Evolutionary conservation across 148 eudicot genomes (phyloP).

Genomic region (Hydrangea macrophylla): DNA sequence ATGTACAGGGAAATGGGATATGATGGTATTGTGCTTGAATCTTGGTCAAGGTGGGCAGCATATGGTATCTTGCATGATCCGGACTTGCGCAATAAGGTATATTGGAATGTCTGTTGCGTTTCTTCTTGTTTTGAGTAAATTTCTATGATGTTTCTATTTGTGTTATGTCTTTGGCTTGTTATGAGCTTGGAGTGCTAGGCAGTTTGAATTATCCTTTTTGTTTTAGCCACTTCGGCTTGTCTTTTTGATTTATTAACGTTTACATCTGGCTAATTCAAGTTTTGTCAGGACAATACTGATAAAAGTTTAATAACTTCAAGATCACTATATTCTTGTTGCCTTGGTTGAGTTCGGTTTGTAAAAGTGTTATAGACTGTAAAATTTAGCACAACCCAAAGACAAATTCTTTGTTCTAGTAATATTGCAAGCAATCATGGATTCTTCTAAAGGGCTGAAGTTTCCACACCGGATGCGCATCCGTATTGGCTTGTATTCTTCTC

Average conservation of each 20-base stretch:
- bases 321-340: background rate
- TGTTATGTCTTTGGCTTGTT: background rate
- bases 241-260: background rate
- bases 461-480: too few species aligned
- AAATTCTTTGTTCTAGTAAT: background rate
- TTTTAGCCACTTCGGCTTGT: too few species aligned
- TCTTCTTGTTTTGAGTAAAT: background rate
- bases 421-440: too few species aligned
- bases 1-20: constrained; percentile 76
- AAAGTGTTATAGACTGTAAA: background rate
- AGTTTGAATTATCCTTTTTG: background rate
- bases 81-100: constrained; percentile 66
- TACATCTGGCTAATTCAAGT: background rate
- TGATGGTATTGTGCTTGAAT: constrained; percentile 94
- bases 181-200: background rate
- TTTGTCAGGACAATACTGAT: background rate
- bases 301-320: background rate
- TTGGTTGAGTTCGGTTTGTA: background rate
- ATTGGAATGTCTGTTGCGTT: background rate
- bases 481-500: too few species aligned
- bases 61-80: constrained; percentile 78
- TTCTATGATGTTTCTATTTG: background rate
- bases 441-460: too few species aligned
- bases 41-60: constrained; percentile 98
- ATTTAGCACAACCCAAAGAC: constrained; percentile 1